Evolutionary conservation across 2,329 filamentous ascomycete species (phyloP).

Genomic region (Diaporthe vaccinii): DNA sequence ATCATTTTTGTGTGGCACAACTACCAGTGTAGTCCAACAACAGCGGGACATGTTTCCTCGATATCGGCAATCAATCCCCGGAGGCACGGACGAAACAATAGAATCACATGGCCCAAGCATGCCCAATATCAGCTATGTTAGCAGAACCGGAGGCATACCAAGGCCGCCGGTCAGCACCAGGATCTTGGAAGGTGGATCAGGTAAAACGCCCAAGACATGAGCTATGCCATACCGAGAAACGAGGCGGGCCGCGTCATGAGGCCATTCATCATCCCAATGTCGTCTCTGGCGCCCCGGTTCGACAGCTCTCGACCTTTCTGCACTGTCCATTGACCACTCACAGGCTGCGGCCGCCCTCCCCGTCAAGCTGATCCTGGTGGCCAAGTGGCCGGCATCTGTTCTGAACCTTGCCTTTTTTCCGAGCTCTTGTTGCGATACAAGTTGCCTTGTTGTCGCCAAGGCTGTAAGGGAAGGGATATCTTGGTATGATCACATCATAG

Average conservation of each 20-base stretch:
- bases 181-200: conserved; percentile 7
- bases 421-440: not conserved
- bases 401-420: conserved; percentile 11
- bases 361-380: conserved; percentile 19
- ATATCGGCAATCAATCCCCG: not conserved
- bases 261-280: conserved; percentile 7
- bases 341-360: conserved; percentile 20
- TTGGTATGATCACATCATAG: conserved; percentile 32
- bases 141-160: conserved; percentile 21
- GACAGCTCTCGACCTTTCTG: conserved; percentile 17
- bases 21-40: not conserved
- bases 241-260: conserved; percentile 27
- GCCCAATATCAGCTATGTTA: not conserved
- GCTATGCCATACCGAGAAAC: conserved; percentile 19
- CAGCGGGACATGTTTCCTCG: not conserved
- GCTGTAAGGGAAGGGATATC: conserved; percentile 25
- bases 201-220: conserved; percentile 23
- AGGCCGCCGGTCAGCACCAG: conserved; percentile 18
- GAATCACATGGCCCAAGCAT: conserved; percentile 18
- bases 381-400: conserved; percentile 9
- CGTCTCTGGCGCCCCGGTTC: not conserved
- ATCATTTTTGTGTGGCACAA: not conserved
- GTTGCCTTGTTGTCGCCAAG: conserved; percentile 15
- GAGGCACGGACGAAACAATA: conserved; percentile 2
- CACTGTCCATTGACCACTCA: conserved; percentile 19